These are phyloP conservation scores for Fragaria iinumae DNA, from an alignment of 306 rosid genomes.

Conservation along the genomic window DNA sequence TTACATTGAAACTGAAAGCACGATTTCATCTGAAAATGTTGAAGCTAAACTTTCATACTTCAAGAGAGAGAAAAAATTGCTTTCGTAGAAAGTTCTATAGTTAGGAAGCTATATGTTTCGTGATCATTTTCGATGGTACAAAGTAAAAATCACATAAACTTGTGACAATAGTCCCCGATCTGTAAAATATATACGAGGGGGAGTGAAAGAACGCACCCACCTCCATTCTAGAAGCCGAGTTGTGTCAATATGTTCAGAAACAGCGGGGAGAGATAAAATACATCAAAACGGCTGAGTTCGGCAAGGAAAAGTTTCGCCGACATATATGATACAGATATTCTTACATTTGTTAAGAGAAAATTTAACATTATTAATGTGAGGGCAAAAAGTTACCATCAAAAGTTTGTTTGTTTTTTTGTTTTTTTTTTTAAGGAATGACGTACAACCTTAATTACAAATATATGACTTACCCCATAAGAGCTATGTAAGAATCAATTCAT, in stretches of 20 bases:
- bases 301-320: not conserved
- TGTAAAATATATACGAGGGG: not conserved
- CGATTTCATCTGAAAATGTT: not conserved
- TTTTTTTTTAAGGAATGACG: too few relatives aligned
- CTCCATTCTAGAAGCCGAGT: slow-evolving; percentile 1
- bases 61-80: not conserved
- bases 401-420: too few relatives aligned
- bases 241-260: not conserved
- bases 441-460: too few relatives aligned
- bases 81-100: not conserved
- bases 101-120: not conserved
- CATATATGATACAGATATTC: too few relatives aligned
- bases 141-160: not conserved
- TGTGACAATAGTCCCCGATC: not conserved
- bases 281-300: too few relatives aligned
- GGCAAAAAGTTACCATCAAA: too few relatives aligned
- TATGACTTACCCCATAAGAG: too few relatives aligned
- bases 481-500: too few relatives aligned
- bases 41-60: not conserved
- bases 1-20: not conserved
- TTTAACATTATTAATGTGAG: too few relatives aligned
- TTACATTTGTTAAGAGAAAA: too few relatives aligned
- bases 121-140: not conserved
- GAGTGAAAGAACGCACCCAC: not conserved
- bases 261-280: too few relatives aligned